Conservation (phyloP, 2,329 filamentous ascomycete species). For the Alternaria gansuensis region DNA sequence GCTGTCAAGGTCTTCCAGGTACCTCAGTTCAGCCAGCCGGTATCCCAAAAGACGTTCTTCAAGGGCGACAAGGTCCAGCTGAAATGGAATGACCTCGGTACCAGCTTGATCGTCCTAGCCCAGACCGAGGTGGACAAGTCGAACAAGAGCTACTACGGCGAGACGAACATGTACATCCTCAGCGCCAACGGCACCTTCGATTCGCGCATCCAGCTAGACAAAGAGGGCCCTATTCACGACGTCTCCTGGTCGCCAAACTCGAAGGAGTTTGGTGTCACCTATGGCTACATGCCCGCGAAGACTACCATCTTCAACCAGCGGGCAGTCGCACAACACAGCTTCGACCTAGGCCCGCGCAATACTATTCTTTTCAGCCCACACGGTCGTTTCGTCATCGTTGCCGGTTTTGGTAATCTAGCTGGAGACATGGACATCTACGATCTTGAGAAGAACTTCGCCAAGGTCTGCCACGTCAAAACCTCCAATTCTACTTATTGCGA, state of each 20-base stretch:
- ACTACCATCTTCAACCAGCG: conserved; percentile 96
- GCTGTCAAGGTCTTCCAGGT: conserved; percentile 94
- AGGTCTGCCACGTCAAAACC: conserved; percentile 92
- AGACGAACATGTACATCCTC: conserved; percentile 95
- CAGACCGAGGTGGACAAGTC: conserved; percentile 98
- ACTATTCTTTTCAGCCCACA: conserved; percentile 95
- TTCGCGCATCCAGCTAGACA: conserved; percentile 89
- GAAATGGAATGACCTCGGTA: conserved; percentile 96
- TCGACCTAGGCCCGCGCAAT: conserved; percentile 88
- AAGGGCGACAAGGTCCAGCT: conserved; percentile 99
- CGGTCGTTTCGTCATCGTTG: conserved; percentile 90
- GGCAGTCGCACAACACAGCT: conserved; percentile 82
- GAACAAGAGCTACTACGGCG: conserved; percentile 99
- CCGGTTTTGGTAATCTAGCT: conserved; percentile 95
- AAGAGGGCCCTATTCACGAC: conserved; percentile 97
- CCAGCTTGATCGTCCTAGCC: conserved; percentile 89
- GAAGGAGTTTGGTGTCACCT: conserved; percentile 96
- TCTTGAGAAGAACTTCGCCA: conserved; percentile 89
- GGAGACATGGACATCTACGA: conserved; percentile 99
- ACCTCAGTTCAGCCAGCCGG: conserved; percentile 80
- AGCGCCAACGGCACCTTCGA: conserved; percentile 92
- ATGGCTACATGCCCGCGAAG: conserved; percentile 99
- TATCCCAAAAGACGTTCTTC: conserved; percentile 98
- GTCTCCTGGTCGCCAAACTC: conserved; percentile 98
- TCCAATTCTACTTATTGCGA: conserved; percentile 96